Evolutionary conservation across 1,139 yeast species (phyloP).

Genomic region (Candida dubliniensis): DNA sequence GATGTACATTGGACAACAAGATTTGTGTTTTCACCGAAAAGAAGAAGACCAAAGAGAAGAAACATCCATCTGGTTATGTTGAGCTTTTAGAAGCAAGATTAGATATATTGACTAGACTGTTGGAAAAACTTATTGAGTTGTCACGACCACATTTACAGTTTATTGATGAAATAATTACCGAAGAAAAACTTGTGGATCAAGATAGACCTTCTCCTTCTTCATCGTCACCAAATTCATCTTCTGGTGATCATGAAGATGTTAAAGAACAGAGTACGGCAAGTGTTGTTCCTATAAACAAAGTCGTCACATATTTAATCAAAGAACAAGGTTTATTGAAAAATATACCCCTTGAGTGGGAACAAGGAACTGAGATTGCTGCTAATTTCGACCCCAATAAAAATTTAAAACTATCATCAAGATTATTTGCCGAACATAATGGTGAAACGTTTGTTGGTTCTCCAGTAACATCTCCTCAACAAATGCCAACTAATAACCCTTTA

Average conservation of each 20-base stretch:
- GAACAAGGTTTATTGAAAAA: constrained; percentile 37
- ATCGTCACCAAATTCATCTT: constrained; percentile 20
- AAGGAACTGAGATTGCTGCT: constrained; percentile 44
- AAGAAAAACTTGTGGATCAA: background rate
- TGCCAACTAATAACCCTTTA: constrained; percentile 2
- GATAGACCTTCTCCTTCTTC: constrained; percentile 2
- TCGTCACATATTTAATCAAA: constrained; percentile 44
- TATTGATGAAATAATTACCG: constrained; percentile 12
- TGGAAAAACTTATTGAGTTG: constrained; percentile 42
- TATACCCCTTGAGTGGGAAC: constrained; percentile 48
- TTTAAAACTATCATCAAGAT: constrained; percentile 24
- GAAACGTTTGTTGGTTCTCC: constrained; percentile 6
- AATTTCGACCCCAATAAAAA: constrained; percentile 24
- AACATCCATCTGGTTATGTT: constrained; percentile 65
- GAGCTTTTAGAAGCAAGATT: constrained; percentile 70
- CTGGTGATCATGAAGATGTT: constrained; percentile 7
- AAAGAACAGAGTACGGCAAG: constrained; percentile 14
- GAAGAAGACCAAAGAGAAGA: constrained; percentile 59
- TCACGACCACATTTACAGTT: constrained; percentile 39
- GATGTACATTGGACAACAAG: constrained; percentile 69
- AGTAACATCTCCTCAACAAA: constrained; percentile 6
- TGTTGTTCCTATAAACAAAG: constrained; percentile 49
- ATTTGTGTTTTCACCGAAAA: constrained; percentile 74
- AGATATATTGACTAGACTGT: constrained; percentile 57
- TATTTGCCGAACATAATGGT: constrained; percentile 36